Percentiles rank a stretch among this genome's conserved stretches.
These are phyloP conservation scores for Leccinellum luteum DNA, from an alignment of 768 basidiomycete species.

Conservation along the genomic window DNA sequence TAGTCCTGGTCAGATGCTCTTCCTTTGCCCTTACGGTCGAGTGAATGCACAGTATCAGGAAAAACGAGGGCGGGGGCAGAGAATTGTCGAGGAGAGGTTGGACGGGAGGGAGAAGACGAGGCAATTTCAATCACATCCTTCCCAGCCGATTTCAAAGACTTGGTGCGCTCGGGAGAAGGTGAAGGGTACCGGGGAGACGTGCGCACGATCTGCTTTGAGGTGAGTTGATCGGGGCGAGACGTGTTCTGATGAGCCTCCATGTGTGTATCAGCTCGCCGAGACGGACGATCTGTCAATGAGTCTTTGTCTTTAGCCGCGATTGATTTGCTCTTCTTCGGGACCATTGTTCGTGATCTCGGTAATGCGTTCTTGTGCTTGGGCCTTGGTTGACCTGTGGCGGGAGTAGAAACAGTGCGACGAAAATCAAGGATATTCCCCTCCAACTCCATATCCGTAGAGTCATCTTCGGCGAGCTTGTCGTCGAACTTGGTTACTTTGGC, in stretches of 20 bases:
- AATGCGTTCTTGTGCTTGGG: constrained; percentile 38
- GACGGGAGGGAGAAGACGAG: constrained; percentile 28
- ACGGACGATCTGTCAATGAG: constrained; percentile 38
- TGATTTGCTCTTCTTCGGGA: constrained; percentile 21
- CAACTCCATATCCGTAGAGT: constrained; percentile 67
- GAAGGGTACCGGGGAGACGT: constrained; percentile 8
- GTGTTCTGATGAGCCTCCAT: constrained; percentile 51
- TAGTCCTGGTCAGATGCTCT: background rate
- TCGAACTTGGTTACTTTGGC: constrained; percentile 45
- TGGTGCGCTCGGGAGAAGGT: constrained; percentile 13
- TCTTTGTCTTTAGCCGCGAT: constrained; percentile 24
- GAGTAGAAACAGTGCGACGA: constrained; percentile 52
- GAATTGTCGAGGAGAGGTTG: constrained; percentile 10
- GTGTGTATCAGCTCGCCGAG: constrained; percentile 46
- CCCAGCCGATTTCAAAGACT: constrained; percentile 24
- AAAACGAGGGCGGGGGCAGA: background rate
- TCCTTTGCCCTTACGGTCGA: constrained; percentile 13
- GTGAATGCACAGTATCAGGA: background rate
- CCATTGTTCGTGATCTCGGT: constrained; percentile 46
- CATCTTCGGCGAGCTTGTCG: constrained; percentile 51
- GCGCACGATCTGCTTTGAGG: constrained; percentile 1
- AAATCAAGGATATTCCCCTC: constrained; percentile 50
- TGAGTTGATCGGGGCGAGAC: constrained; percentile 11
- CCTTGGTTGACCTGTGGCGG: constrained; percentile 34
- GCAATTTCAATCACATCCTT: constrained; percentile 33